phyloP scores from a whole-genome alignment of 345 rosid species.

The Eutrema yunnanense region DNA sequence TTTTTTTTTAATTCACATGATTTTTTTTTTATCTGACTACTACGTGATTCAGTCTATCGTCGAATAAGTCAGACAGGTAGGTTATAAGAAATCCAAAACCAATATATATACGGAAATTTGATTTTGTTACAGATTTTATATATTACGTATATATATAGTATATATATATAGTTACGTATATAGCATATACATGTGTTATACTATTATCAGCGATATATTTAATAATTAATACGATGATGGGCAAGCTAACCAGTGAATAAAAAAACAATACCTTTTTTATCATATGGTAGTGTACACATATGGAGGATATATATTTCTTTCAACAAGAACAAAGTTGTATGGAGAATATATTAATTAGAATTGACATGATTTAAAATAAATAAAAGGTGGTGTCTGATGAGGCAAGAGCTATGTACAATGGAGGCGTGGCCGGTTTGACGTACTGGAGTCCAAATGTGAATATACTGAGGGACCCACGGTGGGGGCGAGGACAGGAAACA shows the following conservation, averaged over 20 bases:
- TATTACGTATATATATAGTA: background rate
- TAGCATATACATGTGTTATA: background rate
- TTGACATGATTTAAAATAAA: background rate
- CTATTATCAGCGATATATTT: background rate
- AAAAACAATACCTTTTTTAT: background rate
- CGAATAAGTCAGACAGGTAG: constrained; percentile 5
- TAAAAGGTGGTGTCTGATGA: constrained; percentile 68
- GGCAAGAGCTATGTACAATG: constrained; percentile 76
- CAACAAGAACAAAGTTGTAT: constrained; percentile 1
- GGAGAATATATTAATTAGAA: background rate
- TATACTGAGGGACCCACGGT: constrained; percentile 76
- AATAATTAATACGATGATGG: constrained; percentile 2
- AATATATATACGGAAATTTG: background rate
- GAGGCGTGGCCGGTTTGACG: constrained; percentile 65
- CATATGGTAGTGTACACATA: background rate
- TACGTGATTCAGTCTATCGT: background rate
- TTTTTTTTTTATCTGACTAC: background rate
- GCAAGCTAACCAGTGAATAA: constrained; percentile 7
- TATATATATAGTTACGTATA: background rate
- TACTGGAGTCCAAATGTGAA: constrained; percentile 85
- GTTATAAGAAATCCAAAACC: background rate
- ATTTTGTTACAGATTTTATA: background rate
- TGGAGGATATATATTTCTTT: background rate
- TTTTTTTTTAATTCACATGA: background rate
- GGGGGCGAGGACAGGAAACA: constrained; percentile 95